phyloP scores from a whole-genome alignment of 2,329 filamentous ascomycete species.

The Phoma sp. region DNA sequence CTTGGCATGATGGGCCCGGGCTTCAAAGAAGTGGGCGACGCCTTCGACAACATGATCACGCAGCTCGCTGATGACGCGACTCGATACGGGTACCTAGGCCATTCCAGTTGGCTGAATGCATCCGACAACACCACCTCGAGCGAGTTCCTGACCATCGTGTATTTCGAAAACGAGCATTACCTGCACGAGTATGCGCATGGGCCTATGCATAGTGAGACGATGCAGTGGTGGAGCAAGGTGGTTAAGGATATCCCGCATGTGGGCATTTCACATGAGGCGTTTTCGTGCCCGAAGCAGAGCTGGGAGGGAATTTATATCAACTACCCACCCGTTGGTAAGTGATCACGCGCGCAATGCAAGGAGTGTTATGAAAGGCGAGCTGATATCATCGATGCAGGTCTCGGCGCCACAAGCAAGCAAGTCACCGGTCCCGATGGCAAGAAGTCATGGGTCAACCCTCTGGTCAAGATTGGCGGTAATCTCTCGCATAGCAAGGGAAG shows the following conservation, averaged over 20 bases:
- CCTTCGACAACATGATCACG: conserved; percentile 3
- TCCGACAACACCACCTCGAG: conserved; percentile 6
- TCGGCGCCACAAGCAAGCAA: conserved; percentile 16
- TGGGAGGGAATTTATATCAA: conserved; percentile 23
- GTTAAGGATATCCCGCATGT: conserved; percentile 10
- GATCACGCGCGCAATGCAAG: not conserved
- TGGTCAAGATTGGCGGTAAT: conserved; percentile 14
- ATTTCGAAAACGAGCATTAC: conserved; percentile 19
- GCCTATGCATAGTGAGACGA: conserved; percentile 7
- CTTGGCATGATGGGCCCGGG: conserved; percentile 18
- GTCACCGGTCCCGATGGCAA: conserved; percentile 12
- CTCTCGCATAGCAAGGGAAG: conserved; percentile 15
- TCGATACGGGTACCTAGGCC: conserved; percentile 5
- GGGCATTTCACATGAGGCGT: conserved; percentile 22
- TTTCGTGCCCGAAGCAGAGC: conserved; percentile 16
- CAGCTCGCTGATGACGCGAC: conserved; percentile 6
- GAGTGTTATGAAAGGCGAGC: not conserved
- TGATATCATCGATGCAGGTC: conserved; percentile 2
- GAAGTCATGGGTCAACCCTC: conserved; percentile 17
- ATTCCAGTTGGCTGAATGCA: conserved; percentile 11
- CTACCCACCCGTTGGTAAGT: conserved; percentile 18
- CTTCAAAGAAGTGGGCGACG: conserved; percentile 13
- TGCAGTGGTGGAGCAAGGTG: conserved; percentile 16
- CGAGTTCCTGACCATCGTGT: conserved; percentile 14
- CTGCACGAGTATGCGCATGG: conserved; percentile 18